Percentiles rank a stretch among this genome's conserved stretches.
Conservation (phyloP, 2,329 filamentous ascomycete genomes). For the Scytalidium sp. region DNA sequence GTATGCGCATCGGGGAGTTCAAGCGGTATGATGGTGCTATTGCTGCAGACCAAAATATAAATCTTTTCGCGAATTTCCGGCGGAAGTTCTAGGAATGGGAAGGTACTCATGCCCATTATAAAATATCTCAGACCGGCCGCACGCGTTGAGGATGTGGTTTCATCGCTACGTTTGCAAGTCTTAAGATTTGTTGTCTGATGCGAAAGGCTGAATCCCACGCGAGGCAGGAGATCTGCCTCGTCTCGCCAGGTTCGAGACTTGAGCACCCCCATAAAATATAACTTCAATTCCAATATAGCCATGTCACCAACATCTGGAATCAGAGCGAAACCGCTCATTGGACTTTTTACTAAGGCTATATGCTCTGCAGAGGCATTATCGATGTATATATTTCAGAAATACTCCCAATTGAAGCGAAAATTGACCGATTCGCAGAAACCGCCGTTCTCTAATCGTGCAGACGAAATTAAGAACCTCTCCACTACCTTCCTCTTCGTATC, state of each 20-base stretch:
- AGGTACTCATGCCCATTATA: slow-evolving; percentile 6
- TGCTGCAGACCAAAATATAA: slow-evolving; percentile 14
- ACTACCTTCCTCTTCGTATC: neutral
- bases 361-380: neutral
- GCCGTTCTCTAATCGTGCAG: neutral
- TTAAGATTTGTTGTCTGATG: neutral
- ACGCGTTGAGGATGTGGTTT: neutral
- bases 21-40: slow-evolving; percentile 4
- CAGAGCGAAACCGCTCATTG: slow-evolving; percentile 3
- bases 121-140: too few species aligned
- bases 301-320: slow-evolving; percentile 18
- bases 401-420: neutral
- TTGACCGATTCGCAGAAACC: neutral
- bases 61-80: slow-evolving; percentile 24
- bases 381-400: neutral
- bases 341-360: neutral
- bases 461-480: neutral
- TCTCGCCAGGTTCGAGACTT: neutral
- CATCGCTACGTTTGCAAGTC: neutral
- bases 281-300: neutral
- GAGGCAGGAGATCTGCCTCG: neutral
- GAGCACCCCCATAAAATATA: neutral
- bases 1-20: neutral
- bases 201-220: neutral
- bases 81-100: slow-evolving; percentile 24